Percentiles rank a stretch among this genome's conserved stretches.
phyloP scores from a whole-genome alignment of 805 yeast genomes.

The Metschnikowia santaceciliae region DNA sequence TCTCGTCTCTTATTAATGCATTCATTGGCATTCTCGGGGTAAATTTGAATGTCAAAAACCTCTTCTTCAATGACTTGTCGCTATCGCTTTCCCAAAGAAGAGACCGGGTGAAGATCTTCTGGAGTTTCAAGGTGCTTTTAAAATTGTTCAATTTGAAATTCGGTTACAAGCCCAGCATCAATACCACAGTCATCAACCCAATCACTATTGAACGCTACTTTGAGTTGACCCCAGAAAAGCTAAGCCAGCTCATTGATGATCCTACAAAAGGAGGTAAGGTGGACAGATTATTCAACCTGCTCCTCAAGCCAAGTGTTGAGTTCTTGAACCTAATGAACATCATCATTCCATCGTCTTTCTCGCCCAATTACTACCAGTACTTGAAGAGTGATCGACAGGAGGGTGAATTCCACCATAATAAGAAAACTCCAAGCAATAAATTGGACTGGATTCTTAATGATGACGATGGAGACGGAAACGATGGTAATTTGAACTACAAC shows the following conservation, averaged over 20 bases:
- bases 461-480: constrained; percentile 47
- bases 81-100: constrained; percentile 34
- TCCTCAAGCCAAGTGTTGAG: constrained; percentile 40
- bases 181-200: constrained; percentile 45
- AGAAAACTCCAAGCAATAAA: constrained; percentile 16
- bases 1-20: constrained; percentile 38
- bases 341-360: constrained; percentile 44
- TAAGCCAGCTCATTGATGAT: constrained; percentile 30
- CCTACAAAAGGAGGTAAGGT: constrained; percentile 8
- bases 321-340: constrained; percentile 41
- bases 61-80: constrained; percentile 46
- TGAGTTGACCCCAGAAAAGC: constrained; percentile 42
- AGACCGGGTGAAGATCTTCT: constrained; percentile 42
- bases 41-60: constrained; percentile 37
- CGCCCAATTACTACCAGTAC: constrained; percentile 44
- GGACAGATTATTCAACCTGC: constrained; percentile 34
- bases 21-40: constrained; percentile 42
- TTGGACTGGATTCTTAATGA: constrained; percentile 44
- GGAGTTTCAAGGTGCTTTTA: constrained; percentile 43
- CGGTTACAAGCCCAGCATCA: constrained; percentile 44
- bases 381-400: constrained; percentile 24
- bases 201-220: constrained; percentile 44
- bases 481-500: constrained; percentile 44
- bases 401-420: constrained; percentile 4
- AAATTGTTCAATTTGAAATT: constrained; percentile 41